Conservation (phyloP, 2,329 filamentous ascomycete genomes). For the Epicoccum sorghinum region DNA sequence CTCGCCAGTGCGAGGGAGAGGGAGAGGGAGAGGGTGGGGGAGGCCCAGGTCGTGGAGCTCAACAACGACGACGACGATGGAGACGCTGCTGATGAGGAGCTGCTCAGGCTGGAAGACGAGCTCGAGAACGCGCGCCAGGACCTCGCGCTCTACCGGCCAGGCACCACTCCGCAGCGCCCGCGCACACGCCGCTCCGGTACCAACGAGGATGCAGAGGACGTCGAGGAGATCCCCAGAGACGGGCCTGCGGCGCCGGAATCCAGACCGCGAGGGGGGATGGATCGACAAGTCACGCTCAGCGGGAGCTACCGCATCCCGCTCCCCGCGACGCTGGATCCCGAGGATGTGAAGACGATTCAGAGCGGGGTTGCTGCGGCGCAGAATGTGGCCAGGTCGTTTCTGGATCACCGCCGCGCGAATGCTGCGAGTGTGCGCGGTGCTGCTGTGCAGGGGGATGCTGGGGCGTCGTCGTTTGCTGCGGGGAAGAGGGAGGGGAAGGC, state of each 20-base stretch:
- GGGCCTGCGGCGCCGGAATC: background rate
- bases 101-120: constrained; percentile 40
- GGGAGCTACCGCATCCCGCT: constrained; percentile 47
- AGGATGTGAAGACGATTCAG: constrained; percentile 44
- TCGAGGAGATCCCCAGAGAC: constrained; percentile 40
- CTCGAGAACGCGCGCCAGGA: constrained; percentile 41
- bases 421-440: constrained; percentile 2
- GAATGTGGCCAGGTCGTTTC: constrained; percentile 40
- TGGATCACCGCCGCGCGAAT: constrained; percentile 36
- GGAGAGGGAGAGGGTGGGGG: background rate
- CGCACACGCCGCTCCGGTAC: constrained; percentile 2
- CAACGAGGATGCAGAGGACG: constrained; percentile 20
- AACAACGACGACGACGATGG: constrained; percentile 8
- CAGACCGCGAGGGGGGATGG: background rate
- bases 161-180: constrained; percentile 1
- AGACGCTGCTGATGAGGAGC: constrained; percentile 41
- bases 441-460: constrained; percentile 4
- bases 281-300: constrained; percentile 42
- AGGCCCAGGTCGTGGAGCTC: constrained; percentile 1
- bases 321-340: constrained; percentile 37
- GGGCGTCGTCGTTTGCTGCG: background rate
- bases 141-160: constrained; percentile 29
- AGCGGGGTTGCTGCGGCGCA: constrained; percentile 43
- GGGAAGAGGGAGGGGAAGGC: constrained; percentile 6
- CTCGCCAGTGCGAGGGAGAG: background rate